phyloP scores from a whole-genome alignment of 164 flowering plant species.

The Liriodendron chinense region DNA sequence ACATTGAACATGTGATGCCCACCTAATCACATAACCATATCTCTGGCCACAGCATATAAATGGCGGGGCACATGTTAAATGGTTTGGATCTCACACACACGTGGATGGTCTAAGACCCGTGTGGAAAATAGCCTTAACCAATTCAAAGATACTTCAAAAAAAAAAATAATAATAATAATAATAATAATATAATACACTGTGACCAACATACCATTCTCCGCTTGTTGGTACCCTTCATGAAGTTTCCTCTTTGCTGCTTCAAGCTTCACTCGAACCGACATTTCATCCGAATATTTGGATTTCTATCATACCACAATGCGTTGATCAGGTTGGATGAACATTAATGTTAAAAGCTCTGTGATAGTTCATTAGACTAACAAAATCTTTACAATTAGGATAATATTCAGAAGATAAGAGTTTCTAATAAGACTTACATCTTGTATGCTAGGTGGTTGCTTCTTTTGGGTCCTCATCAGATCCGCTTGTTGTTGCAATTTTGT shows the following conservation, averaged over 20 bases:
- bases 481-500: slow-evolving; percentile 33
- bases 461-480: slow-evolving; percentile 29
- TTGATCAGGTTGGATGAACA: slow-evolving; percentile 2
- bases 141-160: neutral
- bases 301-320: slow-evolving; percentile 30
- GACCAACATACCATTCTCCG: slow-evolving; percentile 56
- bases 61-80: no score
- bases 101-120: no score
- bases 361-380: no score
- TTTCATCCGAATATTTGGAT: slow-evolving; percentile 38
- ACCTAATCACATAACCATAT: no score
- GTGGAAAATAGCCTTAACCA: neutral
- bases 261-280: slow-evolving; percentile 39
- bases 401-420: neutral
- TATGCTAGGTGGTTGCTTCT: slow-evolving; percentile 28
- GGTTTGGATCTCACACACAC: no score
- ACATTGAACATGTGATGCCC: neutral
- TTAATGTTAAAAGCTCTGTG: no score
- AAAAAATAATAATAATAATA: slow-evolving; percentile 1
- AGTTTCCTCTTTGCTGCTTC: slow-evolving; percentile 73
- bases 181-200: neutral
- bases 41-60: neutral
- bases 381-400: neutral
- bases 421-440: slow-evolving; percentile 39
- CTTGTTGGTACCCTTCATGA: slow-evolving; percentile 75